phyloP scores from a whole-genome alignment of 345 rosid species.

The Salix brachista region DNA sequence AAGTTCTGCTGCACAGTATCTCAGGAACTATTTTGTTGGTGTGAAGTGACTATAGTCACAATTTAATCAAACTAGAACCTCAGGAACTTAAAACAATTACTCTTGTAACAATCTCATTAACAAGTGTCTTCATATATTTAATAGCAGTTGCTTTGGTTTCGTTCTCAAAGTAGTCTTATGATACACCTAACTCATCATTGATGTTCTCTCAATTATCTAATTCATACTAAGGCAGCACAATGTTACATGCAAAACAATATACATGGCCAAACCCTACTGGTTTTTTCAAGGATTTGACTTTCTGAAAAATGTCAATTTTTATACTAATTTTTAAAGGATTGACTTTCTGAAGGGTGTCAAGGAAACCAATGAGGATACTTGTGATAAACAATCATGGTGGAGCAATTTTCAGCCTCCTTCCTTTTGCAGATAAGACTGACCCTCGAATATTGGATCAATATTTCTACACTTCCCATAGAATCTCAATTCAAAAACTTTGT shows the following conservation, averaged over 20 bases:
- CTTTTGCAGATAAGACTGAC: constrained; percentile 71
- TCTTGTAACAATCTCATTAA: too few relatives aligned
- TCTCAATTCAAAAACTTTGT: constrained; percentile 69
- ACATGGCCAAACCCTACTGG: too few relatives aligned
- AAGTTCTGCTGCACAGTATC: too few relatives aligned
- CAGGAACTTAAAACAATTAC: too few relatives aligned
- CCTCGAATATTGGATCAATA: constrained; percentile 58
- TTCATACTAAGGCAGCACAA: too few relatives aligned
- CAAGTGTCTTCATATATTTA: background rate
- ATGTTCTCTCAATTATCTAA: too few relatives aligned
- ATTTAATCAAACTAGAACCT: too few relatives aligned
- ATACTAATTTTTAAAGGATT: constrained; percentile 9
- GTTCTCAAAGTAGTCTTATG: too few relatives aligned
- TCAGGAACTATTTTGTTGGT: too few relatives aligned
- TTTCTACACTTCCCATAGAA: constrained; percentile 81
- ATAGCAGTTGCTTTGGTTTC: background rate
- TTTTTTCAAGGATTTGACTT: background rate
- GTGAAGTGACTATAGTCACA: too few relatives aligned
- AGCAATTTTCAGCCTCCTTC: constrained; percentile 95
- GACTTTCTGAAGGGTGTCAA: constrained; percentile 45
- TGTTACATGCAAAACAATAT: too few relatives aligned
- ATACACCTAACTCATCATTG: too few relatives aligned
- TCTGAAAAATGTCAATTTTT: background rate
- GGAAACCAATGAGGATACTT: constrained; percentile 80
- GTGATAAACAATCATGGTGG: constrained; percentile 96